These are phyloP conservation scores for Hericium erinaceus DNA, from an alignment of 768 basidiomycete species.

Conservation along the genomic window DNA sequence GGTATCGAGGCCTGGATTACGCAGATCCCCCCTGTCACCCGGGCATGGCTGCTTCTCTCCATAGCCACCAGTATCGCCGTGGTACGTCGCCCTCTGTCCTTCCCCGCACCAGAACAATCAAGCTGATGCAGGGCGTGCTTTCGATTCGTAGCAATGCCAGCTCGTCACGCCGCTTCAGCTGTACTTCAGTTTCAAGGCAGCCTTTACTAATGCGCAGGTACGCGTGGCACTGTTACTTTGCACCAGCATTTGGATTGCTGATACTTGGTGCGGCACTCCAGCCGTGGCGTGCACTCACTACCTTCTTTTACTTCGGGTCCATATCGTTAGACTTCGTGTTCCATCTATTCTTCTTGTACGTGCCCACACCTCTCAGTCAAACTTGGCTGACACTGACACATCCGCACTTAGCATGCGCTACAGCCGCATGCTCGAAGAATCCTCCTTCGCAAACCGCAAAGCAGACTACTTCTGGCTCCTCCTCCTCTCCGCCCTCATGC, in stretches of 20 bases:
- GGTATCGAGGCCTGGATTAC: constrained; percentile 86
- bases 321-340: constrained; percentile 92
- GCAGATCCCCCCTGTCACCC: constrained; percentile 87
- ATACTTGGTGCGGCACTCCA: constrained; percentile 23
- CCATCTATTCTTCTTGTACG: constrained; percentile 98
- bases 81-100: constrained; percentile 38
- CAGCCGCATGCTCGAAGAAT: constrained; percentile 93
- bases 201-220: constrained; percentile 76
- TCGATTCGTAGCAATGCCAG: constrained; percentile 72
- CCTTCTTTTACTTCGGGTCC: constrained; percentile 93
- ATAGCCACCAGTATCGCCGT: constrained; percentile 79
- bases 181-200: constrained; percentile 85
- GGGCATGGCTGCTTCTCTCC: constrained; percentile 75
- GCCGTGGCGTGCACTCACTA: constrained; percentile 85
- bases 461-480: constrained; percentile 97
- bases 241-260: constrained; percentile 6
- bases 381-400: background rate
- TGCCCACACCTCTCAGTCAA: constrained; percentile 4
- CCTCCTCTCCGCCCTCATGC: constrained; percentile 71
- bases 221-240: constrained; percentile 11
- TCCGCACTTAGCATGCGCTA: constrained; percentile 74
- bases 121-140: background rate
- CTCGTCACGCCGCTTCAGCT: constrained; percentile 84
- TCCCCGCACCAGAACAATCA: background rate
- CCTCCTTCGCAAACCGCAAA: constrained; percentile 81